A percentile compares a stretch with the other conserved stretches of the same genome.
Conservation (phyloP, 176 grass and related monocot species). For the Bromus sterilis region DNA sequence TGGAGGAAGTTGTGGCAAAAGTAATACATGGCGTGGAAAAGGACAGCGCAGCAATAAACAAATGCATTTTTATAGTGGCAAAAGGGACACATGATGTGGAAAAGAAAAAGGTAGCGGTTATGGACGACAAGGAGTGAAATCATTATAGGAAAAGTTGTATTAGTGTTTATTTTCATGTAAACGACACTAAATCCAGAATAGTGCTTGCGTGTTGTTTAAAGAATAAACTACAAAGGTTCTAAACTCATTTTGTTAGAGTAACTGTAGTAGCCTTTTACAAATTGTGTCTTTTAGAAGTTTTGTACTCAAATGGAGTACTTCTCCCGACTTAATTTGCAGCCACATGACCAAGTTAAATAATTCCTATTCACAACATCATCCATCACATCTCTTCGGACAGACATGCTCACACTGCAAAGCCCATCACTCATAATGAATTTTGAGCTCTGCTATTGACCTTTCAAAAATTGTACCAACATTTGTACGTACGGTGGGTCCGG, state of each 20-base stretch:
- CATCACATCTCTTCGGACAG: neutral
- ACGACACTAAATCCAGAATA: neutral
- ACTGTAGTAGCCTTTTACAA: neutral
- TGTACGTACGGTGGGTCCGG: no score
- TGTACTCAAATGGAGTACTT: neutral
- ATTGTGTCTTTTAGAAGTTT: neutral
- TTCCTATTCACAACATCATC: neutral
- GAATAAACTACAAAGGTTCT: neutral
- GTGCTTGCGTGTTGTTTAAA: neutral
- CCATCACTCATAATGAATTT: neutral
- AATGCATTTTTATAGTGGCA: neutral
- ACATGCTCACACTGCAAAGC: neutral
- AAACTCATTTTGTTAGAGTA: neutral
- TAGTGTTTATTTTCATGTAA: neutral
- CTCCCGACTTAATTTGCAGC: neutral
- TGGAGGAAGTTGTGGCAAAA: neutral
- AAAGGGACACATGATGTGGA: neutral
- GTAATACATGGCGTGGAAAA: neutral
- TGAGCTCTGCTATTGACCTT: no score
- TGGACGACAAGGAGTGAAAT: neutral
- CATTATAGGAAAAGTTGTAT: neutral
- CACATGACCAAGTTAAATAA: neutral
- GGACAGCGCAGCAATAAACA: neutral
- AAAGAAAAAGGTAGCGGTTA: neutral
- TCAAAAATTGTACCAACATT: no score